A percentile compares a stretch with the other conserved stretches of the same genome.
Conservation (phyloP, 495 filamentous ascomycete genomes). For the Penicillium soppii region DNA sequence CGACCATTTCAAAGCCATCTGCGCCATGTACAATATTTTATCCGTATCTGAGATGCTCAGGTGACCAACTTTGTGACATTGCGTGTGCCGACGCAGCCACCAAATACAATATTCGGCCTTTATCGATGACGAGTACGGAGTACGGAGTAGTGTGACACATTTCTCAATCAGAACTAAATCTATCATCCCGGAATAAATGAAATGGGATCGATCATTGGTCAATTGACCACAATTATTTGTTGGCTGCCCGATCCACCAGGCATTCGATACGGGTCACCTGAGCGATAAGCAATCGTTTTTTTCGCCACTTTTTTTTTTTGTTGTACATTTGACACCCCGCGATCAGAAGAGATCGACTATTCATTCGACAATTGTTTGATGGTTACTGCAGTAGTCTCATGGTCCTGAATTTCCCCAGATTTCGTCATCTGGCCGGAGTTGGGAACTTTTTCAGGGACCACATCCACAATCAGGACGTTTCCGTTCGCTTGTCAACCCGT, state of each 20-base stretch:
- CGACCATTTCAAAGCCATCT: slow-evolving; percentile 18
- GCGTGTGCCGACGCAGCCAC: no score
- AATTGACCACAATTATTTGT: slow-evolving; percentile 6
- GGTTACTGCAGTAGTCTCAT: background rate
- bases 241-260: slow-evolving; percentile 22
- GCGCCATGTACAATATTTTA: background rate
- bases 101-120: no score
- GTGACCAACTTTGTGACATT: background rate
- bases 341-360: background rate
- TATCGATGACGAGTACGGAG: no score
- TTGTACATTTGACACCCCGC: background rate
- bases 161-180: background rate
- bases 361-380: no score
- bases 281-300: slow-evolving; percentile 24
- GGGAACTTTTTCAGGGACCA: slow-evolving; percentile 9
- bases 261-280: slow-evolving; percentile 21
- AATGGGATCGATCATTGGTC: background rate
- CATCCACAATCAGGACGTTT: slow-evolving; percentile 13
- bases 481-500: slow-evolving; percentile 23
- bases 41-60: background rate
- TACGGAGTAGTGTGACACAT: background rate
- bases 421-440: background rate
- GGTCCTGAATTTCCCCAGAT: background rate
- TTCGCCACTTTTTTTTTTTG: slow-evolving; percentile 26
- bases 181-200: no score